Evolutionary conservation across 805 yeast species (phyloP), one percentile per base, ranked within the genome.

Genomic region (Isabelozyma heimii): DNA sequence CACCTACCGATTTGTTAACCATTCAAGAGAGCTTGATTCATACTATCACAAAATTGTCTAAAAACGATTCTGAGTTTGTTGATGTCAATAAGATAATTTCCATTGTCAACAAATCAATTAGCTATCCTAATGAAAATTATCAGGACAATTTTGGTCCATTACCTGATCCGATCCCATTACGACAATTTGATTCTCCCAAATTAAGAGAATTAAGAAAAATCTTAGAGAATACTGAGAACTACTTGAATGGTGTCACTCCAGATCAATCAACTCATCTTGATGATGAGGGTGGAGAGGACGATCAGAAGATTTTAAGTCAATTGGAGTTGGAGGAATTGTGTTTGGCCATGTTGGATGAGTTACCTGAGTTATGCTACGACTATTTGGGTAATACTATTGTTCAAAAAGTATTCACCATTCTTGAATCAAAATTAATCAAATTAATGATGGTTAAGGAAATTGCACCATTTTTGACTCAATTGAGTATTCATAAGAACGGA

Each of bases 401-500:
- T 14, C 99, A 94, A 69, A 91, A 91, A 64, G 70, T 94, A 28
- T 91, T 91, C 62, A 87, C 87, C 43, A 74, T 77, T 46, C 80
- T 90, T 42, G 66, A 71, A 42, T 81, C 89, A 5, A 81, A 85
- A 15, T 75, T 84, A 3, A 76, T 91, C 49, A 89, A 89, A 61
- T 85, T 88, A 56, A 80, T 86, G 63, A 87, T 94, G 89, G 77
- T 94, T 48, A 82, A 86, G 59, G 81, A 81, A 54, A 81, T 95
- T 39, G 74, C 86, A 4, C 95, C 91, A 26, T 89, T 79, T 60
- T 73, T 94, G 53, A 89, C 97, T 1, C 95, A 90, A 57, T 86
- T 92, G 76, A 94, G 97, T 58, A 85, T 90, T 48, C 99, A 94
- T 71, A 94, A 94, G 62, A 94, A 94, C 66, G 99, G 99, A 52